Percentiles rank a stretch among this genome's conserved stretches.
These are phyloP conservation scores for Flueggea neowawraea DNA, from an alignment of 441 rosid genomes.

Conservation along the genomic window DNA sequence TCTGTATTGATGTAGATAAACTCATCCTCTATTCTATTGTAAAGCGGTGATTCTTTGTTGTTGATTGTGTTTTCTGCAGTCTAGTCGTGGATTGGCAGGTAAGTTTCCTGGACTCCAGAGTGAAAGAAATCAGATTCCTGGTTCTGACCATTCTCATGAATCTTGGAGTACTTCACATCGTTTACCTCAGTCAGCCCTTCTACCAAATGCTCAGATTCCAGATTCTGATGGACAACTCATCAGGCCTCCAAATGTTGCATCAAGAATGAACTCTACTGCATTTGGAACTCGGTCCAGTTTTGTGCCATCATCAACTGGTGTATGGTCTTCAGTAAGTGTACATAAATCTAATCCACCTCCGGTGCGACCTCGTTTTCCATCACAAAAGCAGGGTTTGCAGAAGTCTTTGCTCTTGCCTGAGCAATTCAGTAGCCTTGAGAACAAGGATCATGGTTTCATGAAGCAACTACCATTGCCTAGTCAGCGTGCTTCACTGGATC, in stretches of 20 bases:
- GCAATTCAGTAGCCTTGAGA: constrained; percentile 36
- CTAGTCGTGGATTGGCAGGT: constrained; percentile 31
- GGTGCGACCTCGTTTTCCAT: constrained; percentile 36
- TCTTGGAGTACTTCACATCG: constrained; percentile 37
- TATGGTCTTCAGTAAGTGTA: constrained; percentile 51
- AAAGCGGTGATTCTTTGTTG: background rate
- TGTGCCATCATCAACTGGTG: constrained; percentile 27
- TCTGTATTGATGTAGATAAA: too few relatives aligned
- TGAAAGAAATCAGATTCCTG: constrained; percentile 28
- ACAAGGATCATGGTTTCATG: constrained; percentile 30
- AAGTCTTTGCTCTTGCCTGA: constrained; percentile 45
- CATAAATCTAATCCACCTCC: constrained; percentile 53
- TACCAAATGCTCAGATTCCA: constrained; percentile 31
- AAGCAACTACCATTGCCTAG: constrained; percentile 32
- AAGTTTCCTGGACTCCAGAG: constrained; percentile 26
- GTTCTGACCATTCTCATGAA: constrained; percentile 39
- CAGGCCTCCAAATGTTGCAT: constrained; percentile 31
- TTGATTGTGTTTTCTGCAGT: constrained; percentile 33
- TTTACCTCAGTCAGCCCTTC: constrained; percentile 38
- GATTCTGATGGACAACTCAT: constrained; percentile 40
- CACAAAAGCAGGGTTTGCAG: constrained; percentile 35
- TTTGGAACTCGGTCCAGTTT: constrained; percentile 24
- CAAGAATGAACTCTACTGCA: constrained; percentile 39
- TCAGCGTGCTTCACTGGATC: constrained; percentile 44
- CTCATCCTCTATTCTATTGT: too few relatives aligned